A percentile compares a stretch with the other conserved stretches of the same genome.
phyloP scores from a whole-genome alignment of 768 basidiomycete species.

The Auricularia sp. region DNA sequence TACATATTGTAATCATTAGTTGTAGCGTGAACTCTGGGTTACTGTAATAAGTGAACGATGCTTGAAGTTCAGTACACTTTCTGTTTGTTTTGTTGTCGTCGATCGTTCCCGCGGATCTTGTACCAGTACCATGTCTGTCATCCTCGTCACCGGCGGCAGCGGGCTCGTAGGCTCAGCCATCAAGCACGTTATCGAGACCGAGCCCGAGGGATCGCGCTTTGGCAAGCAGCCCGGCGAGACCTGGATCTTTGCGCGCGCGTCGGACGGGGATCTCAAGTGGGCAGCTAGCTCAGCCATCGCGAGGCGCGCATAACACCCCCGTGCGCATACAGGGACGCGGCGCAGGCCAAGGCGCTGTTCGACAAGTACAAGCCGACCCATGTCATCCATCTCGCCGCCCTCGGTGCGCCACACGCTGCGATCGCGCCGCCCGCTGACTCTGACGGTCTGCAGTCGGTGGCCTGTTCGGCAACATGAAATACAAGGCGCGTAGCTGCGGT shows the following conservation, averaged over 20 bases:
- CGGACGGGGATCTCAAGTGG: slow-evolving; percentile 80
- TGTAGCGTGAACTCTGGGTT: too few species aligned
- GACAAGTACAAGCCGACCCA: slow-evolving; percentile 90
- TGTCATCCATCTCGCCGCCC: slow-evolving; percentile 92
- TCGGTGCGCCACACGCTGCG: slow-evolving; percentile 42
- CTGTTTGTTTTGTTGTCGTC: not conserved
- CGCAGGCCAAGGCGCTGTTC: slow-evolving; percentile 61
- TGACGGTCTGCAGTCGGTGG: slow-evolving; percentile 59
- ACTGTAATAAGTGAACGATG: too few species aligned
- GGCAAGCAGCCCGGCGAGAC: slow-evolving; percentile 66
- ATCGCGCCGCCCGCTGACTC: not conserved
- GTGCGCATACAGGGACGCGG: slow-evolving; percentile 38
- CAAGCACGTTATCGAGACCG: slow-evolving; percentile 64
- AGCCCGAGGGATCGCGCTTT: slow-evolving; percentile 68
- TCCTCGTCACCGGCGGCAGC: slow-evolving; percentile 77
- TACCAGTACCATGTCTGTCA: slow-evolving; percentile 23
- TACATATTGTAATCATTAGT: too few species aligned
- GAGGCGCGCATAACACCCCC: not conserved
- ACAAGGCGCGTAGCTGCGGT: slow-evolving; percentile 46
- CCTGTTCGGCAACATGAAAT: slow-evolving; percentile 91
- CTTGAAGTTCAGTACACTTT: too few species aligned
- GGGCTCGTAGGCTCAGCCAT: slow-evolving; percentile 86
- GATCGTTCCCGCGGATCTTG: not conserved
- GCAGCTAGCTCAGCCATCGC: not conserved
- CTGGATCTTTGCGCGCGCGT: slow-evolving; percentile 75